These are phyloP conservation scores for Sporobolomyces roseus DNA, from an alignment of 768 basidiomycete species.

Conservation along the genomic window DNA sequence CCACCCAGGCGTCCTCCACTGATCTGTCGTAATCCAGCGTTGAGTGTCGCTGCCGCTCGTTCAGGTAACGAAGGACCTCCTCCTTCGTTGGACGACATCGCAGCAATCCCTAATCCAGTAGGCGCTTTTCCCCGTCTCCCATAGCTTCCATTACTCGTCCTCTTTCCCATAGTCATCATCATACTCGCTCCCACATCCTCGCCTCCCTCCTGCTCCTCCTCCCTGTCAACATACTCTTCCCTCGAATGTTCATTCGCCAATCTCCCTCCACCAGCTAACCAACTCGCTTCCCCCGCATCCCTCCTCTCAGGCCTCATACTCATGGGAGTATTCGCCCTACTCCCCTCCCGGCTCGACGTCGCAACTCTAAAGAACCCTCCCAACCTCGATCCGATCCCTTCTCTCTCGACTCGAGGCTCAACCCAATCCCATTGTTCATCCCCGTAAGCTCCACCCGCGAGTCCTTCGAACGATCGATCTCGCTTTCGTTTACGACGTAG, in stretches of 20 bases:
- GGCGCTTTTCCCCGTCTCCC: too few species aligned
- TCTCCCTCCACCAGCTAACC: slow-evolving; percentile 1
- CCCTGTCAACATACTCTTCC: slow-evolving; percentile 8
- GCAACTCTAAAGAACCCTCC: background rate
- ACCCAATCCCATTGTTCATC: slow-evolving; percentile 1
- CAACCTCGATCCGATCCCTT: background rate
- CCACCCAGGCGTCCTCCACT: slow-evolving; percentile 4
- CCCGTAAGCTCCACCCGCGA: background rate
- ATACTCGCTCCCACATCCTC: slow-evolving; percentile 2
- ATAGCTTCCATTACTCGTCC: background rate
- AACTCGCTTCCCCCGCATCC: background rate
- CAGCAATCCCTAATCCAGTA: slow-evolving; percentile 8
- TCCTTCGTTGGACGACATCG: background rate
- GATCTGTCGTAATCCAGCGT: background rate
- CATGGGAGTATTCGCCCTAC: background rate
- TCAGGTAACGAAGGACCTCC: background rate
- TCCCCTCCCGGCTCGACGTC: background rate
- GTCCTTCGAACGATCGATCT: background rate
- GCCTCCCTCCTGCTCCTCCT: background rate
- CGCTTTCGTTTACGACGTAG: background rate
- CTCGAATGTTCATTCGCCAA: background rate
- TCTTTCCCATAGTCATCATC: background rate
- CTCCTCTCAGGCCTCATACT: background rate
- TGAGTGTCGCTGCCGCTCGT: background rate
- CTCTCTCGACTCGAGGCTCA: background rate